Evolutionary conservation across 352 stramenopile genomes (phyloP).

Genomic region (Phytopythium chamaehyphon): DNA sequence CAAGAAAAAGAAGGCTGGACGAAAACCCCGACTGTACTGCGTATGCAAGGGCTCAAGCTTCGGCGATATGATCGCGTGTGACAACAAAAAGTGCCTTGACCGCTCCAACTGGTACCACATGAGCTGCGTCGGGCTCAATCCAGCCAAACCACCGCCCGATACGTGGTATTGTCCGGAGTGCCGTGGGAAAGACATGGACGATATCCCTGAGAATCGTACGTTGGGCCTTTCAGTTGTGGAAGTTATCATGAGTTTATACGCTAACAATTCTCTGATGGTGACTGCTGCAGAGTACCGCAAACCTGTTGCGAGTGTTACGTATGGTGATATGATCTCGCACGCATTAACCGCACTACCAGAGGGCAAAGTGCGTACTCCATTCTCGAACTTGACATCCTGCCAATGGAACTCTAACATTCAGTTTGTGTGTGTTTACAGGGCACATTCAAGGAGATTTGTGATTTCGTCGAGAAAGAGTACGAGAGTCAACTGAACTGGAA

Average conservation of each 20-base stretch:
- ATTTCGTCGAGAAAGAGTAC: constrained; percentile 86
- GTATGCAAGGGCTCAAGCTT: constrained; percentile 71
- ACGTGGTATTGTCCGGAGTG: constrained; percentile 77
- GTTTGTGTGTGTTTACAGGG: constrained; percentile 23
- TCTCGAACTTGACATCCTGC: constrained; percentile 3
- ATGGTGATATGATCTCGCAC: constrained; percentile 88
- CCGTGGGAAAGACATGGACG: constrained; percentile 39
- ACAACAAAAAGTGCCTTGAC: constrained; percentile 76
- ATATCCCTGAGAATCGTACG: constrained; percentile 73
- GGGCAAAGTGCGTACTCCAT: constrained; percentile 47
- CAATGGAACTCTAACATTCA: not conserved
- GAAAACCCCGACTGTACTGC: constrained; percentile 69
- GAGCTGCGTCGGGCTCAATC: constrained; percentile 58
- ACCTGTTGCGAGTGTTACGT: constrained; percentile 75
- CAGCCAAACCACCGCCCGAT: constrained; percentile 43
- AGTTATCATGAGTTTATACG: not conserved
- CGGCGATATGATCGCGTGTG: constrained; percentile 81
- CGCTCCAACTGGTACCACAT: constrained; percentile 86
- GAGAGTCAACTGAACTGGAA: constrained; percentile 90
- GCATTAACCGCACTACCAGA: constrained; percentile 57
- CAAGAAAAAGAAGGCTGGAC: constrained; percentile 62
- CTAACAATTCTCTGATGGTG: not conserved
- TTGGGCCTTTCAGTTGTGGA: not conserved
- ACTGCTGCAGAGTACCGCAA: constrained; percentile 70
- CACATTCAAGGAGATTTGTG: constrained; percentile 88